Base-by-base conservation (phyloP, 192 early-diverging fungal species). In the Umbelopsis sp. region DNA sequence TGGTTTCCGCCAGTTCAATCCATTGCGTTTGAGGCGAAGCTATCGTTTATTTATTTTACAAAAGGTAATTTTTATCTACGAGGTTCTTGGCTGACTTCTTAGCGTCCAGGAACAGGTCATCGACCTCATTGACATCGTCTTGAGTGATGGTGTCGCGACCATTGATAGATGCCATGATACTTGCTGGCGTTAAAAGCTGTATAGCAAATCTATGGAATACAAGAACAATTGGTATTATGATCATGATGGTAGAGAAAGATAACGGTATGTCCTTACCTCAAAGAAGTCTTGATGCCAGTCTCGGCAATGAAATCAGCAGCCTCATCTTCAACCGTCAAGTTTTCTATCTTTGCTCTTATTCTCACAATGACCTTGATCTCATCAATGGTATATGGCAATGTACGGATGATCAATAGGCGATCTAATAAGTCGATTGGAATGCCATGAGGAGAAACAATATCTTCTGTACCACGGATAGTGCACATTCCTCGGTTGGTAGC, bases 401-500 rank as follows among this genome's bases (percentile, higher is more conserved):
- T 99, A 71, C 94, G 89, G 68, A 99, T 97, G 74, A 97, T 99
- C 56, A 97, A 88, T 54, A 97, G 83, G 29, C 98, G 89, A 79
- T 99, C 98, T 67, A 97, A 82, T 22, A 99, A 85, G 86, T 99
- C 98, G 22, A 97, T 87, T 2, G 98, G 98, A 73, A 99, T 92
- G 69, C 98, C 98, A 73, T 99, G 98, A 14, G 98, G 97, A 38
- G 95, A 94, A 70, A 91, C 87, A 81, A 98, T 97, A 31, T 62
- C 56, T 77, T 95, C 96, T 17, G 98, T 99, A 12, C 98, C 98
- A 10, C 98, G 88, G 72, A 99, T 98, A 68, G 85, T 88, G 14
- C 96, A 93, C 74, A 97, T 92, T 54, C 98, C 98, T 49, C 98
- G 89, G 85, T 99, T 99, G 9, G 98, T 97, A 14, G 98, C 98